A percentile compares a stretch with the other conserved stretches of the same genome.
Evolutionary conservation across 805 yeast genomes (phyloP).

Genomic region (Saccharomycopsis malanga): DNA sequence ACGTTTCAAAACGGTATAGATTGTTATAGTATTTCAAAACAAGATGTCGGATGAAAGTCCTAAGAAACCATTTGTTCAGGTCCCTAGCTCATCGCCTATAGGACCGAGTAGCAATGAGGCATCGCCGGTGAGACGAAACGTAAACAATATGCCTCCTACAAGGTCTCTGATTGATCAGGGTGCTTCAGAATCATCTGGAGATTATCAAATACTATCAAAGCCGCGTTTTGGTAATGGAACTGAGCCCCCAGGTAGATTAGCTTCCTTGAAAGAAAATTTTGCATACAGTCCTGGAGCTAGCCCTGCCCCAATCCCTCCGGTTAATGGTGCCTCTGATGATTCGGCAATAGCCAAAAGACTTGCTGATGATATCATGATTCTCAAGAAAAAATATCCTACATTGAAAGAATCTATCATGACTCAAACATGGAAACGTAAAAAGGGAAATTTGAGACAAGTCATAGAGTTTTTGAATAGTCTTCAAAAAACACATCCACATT

Average conservation of each 20-base stretch:
- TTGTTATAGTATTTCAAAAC: too few species aligned
- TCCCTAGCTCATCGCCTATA: slow-evolving; percentile 19
- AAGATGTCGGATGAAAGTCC: slow-evolving; percentile 7
- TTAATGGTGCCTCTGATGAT: not conserved
- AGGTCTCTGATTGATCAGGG: slow-evolving; percentile 9
- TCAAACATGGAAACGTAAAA: slow-evolving; percentile 27
- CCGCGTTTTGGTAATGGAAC: not conserved
- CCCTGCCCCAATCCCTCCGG: not conserved
- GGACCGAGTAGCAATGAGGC: slow-evolving; percentile 12
- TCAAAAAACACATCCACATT: slow-evolving; percentile 23
- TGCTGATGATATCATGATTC: slow-evolving; percentile 27
- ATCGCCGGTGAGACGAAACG: slow-evolving; percentile 11
- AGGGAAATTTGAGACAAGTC: slow-evolving; percentile 30
- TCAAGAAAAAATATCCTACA: slow-evolving; percentile 31
- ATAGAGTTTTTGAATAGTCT: slow-evolving; percentile 26
- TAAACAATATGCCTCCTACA: slow-evolving; percentile 7
- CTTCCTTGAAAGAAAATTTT: slow-evolving; percentile 3
- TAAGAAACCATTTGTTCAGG: slow-evolving; percentile 16
- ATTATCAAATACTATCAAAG: slow-evolving; percentile 11
- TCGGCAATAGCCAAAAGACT: slow-evolving; percentile 18
- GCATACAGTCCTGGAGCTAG: not conserved
- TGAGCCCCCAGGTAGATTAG: not conserved
- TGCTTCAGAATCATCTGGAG: not conserved
- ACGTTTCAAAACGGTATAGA: too few species aligned
- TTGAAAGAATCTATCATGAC: slow-evolving; percentile 28